Percentiles rank a stretch among this genome's conserved stretches.
Conservation (phyloP, 768 basidiomycete species). For the Mycena rosella region DNA sequence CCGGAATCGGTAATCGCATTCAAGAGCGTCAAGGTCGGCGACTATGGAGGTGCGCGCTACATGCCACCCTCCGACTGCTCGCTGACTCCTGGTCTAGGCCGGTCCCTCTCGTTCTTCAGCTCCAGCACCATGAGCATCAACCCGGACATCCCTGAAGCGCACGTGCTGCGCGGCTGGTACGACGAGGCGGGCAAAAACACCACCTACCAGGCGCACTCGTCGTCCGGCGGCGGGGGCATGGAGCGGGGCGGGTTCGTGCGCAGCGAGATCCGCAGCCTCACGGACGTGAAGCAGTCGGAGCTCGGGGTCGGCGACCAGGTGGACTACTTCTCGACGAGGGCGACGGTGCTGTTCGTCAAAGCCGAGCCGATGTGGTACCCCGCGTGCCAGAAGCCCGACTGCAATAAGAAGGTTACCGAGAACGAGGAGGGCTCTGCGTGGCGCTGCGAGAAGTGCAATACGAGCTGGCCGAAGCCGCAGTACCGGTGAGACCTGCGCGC, state of each 20-base stretch:
- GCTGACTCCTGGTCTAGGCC: conserved; percentile 60
- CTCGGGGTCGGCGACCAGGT: conserved; percentile 82
- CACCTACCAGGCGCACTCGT: conserved; percentile 75
- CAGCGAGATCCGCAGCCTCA: conserved; percentile 77
- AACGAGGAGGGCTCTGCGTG: conserved; percentile 75
- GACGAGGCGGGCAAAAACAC: conserved; percentile 74
- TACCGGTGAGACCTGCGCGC: conserved; percentile 71
- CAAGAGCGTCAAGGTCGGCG: conserved; percentile 94
- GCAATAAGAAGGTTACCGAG: conserved; percentile 91
- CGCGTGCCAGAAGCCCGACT: conserved; percentile 83
- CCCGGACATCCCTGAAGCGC: conserved; percentile 93
- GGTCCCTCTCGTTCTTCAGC: conserved; percentile 87
- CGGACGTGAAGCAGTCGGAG: conserved; percentile 83
- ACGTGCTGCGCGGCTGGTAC: conserved; percentile 92
- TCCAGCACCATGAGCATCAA: conserved; percentile 86
- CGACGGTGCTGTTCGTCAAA: conserved; percentile 91
- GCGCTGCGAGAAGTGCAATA: conserved; percentile 95
- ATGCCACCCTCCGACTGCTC: not conserved
- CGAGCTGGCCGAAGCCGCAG: conserved; percentile 75
- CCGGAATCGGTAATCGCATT: conserved; percentile 85
- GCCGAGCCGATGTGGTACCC: conserved; percentile 87
- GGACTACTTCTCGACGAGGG: conserved; percentile 85
- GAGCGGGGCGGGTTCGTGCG: conserved; percentile 71
- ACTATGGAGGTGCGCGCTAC: conserved; percentile 77
- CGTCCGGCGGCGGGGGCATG: conserved; percentile 54